phyloP scores from a whole-genome alignment of 768 basidiomycete genomes.

The Trametes elegans region DNA sequence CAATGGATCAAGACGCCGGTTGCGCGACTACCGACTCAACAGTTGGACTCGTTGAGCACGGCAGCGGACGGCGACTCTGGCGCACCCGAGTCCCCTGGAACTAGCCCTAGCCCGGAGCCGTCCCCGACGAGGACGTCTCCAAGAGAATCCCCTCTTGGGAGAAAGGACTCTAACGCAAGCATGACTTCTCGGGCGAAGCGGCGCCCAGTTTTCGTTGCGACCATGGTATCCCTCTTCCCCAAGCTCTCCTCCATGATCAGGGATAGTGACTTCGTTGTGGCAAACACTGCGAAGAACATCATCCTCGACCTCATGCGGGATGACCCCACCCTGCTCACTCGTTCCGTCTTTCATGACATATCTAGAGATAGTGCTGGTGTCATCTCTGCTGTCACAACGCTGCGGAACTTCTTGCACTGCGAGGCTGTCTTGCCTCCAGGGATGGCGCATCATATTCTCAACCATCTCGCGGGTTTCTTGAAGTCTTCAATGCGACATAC shows the following conservation, averaged over 20 bases:
- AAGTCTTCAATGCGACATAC: constrained; percentile 48
- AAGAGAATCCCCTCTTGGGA: constrained; percentile 36
- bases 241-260: constrained; percentile 50
- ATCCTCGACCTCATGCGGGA: constrained; percentile 71
- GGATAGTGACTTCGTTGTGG: constrained; percentile 52
- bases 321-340: constrained; percentile 64
- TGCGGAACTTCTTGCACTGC: constrained; percentile 59
- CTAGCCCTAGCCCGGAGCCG: constrained; percentile 24
- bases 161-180: constrained; percentile 37
- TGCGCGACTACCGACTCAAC: constrained; percentile 56
- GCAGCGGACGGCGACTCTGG: constrained; percentile 23
- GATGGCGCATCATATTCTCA: constrained; percentile 65
- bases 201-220: constrained; percentile 63
- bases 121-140: constrained; percentile 21
- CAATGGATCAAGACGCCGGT: constrained; percentile 65
- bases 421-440: constrained; percentile 58
- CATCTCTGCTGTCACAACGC: constrained; percentile 44
- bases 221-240: constrained; percentile 54
- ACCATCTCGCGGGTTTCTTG: constrained; percentile 66
- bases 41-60: constrained; percentile 50
- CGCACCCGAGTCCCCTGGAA: constrained; percentile 25
- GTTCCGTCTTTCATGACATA: constrained; percentile 60
- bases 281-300: constrained; percentile 53
- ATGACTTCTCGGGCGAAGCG: constrained; percentile 49
- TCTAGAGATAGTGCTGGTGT: constrained; percentile 49